Base-by-base conservation (phyloP, 805 yeast species). In the Candida ovalis region DNA sequence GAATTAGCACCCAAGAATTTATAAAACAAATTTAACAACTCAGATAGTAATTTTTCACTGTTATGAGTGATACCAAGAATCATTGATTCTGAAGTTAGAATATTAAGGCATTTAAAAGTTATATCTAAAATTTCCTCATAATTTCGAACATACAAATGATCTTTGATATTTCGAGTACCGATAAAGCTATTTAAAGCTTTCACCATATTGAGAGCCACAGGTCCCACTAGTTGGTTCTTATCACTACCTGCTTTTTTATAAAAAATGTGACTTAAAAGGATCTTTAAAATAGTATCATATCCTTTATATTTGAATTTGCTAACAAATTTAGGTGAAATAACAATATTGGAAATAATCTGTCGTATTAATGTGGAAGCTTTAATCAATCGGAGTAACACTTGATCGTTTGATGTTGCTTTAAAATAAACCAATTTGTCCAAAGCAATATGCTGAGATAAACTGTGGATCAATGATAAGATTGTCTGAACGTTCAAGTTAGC, bases 171-270 rank as follows among this genome's bases (percentile, higher is more conserved):
- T 37, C 54, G 62, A 15, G 52, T 32, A 5, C 46, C 45, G 12
- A 66, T 38, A 10, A 73, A 43, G 7, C 53, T 32, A n/a, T 54
- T 57, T 15, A 74, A 39, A 0, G 66, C 49, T 13, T 60, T 60
- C 2, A 62, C 51, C 25, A 67, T 51, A 45, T 68, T 64, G n/a
- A 61, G 40, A 0, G 66, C 60, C 2, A 63, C 56, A 0, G 73
- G 74, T 7, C 51, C 48, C 30, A 67, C 62, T 0, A 59, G 36
- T 21, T 28, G 39, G 39, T 30, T 21, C 3, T 45, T 23, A 13
- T 43, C 45, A 9, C 40, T 25, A 0, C 42, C 44, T 1, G 49
- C 43, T 12, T 50, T 50, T 12, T 38, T 42, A 39, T 51, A 55
- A 5, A 53, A 44, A 15, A 60, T 44, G 42, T 58, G 54, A 13